Conservation (phyloP, 2,329 filamentous ascomycete genomes). For the Penicillium paneum region DNA sequence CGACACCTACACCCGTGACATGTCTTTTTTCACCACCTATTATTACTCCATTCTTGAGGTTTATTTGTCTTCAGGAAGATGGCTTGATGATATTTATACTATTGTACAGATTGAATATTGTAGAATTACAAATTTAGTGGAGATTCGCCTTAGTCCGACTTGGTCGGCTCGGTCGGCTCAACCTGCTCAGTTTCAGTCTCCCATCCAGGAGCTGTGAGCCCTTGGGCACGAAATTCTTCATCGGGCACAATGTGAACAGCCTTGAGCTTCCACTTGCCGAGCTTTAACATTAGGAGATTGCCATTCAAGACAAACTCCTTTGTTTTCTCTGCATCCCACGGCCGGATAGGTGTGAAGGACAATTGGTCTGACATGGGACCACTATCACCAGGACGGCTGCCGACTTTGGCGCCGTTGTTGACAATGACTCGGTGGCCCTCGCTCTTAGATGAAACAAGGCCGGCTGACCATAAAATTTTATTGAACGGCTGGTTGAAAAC, state of each 20-base stretch:
- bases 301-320: slow-evolving; percentile 51
- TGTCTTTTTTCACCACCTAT: neutral
- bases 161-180: slow-evolving; percentile 7
- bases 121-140: slow-evolving; percentile 9
- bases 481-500: slow-evolving; percentile 49
- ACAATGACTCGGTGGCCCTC: slow-evolving; percentile 52
- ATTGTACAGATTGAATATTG: slow-evolving; percentile 9
- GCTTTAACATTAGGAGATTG: slow-evolving; percentile 52
- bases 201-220: slow-evolving; percentile 52
- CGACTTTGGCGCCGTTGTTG: slow-evolving; percentile 52
- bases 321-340: slow-evolving; percentile 43
- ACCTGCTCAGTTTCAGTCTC: slow-evolving; percentile 23
- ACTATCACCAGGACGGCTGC: slow-evolving; percentile 39
- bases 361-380: slow-evolving; percentile 45
- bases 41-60: neutral
- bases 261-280: slow-evolving; percentile 61
- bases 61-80: neutral
- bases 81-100: slow-evolving; percentile 6
- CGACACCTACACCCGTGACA: slow-evolving; percentile 3
- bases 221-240: slow-evolving; percentile 48
- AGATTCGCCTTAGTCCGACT: slow-evolving; percentile 1
- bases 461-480: slow-evolving; percentile 51
- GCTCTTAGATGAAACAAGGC: slow-evolving; percentile 50
- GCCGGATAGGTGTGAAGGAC: slow-evolving; percentile 50
- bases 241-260: slow-evolving; percentile 56